Conservation (phyloP, 169 alveolate species). For the Plasmodium gonderi region DNA sequence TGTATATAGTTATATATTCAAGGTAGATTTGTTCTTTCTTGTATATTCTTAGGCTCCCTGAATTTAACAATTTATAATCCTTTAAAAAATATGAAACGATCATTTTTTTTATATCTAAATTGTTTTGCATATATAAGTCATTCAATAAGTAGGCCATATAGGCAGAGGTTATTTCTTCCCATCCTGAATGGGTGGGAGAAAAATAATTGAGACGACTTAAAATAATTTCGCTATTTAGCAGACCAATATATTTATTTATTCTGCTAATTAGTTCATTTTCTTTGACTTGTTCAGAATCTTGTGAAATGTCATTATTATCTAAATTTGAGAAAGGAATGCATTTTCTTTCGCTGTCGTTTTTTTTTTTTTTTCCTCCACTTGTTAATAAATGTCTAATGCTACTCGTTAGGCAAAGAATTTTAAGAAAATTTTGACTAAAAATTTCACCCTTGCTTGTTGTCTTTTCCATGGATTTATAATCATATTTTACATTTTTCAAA, state of each 20-base stretch:
- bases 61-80: not conserved
- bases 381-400: conserved; percentile 61
- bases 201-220: conserved; percentile 9
- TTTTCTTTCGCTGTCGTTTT: not conserved
- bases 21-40: conserved; percentile 18
- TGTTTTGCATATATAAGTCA: conserved; percentile 61
- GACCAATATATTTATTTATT: conserved; percentile 27
- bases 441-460: not conserved
- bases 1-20: conserved; percentile 62
- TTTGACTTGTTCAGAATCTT: not conserved
- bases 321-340: not conserved
- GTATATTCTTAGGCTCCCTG: not conserved
- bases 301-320: not conserved
- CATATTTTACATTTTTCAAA: conserved; percentile 33
- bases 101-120: conserved; percentile 18
- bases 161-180: not conserved
- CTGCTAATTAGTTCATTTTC: conserved; percentile 16
- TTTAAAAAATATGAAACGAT: conserved; percentile 35
- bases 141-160: conserved; percentile 54
- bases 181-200: not conserved
- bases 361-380: not conserved
- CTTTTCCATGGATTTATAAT: not conserved
- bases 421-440: conserved; percentile 10
- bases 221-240: conserved; percentile 22
- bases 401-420: conserved; percentile 33